Conservation (phyloP, 2,329 filamentous ascomycete genomes). For the Cytospora schulzeri region DNA sequence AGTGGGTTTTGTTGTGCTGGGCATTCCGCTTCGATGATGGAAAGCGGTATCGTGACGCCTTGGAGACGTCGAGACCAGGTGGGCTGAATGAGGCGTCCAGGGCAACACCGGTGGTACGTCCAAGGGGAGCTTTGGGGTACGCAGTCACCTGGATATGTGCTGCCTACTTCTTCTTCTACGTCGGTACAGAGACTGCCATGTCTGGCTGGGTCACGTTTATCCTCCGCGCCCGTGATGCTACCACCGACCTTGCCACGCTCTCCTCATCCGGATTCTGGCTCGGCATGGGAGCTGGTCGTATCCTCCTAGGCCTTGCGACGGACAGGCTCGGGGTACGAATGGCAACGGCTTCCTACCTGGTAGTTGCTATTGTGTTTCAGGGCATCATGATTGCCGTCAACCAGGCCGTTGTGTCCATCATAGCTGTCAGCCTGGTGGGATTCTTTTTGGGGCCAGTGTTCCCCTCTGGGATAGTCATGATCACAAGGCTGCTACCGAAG, state of each 20-base stretch:
- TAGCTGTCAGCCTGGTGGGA: conserved; percentile 39
- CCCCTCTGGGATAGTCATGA: conserved; percentile 43
- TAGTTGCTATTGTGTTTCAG: conserved; percentile 30
- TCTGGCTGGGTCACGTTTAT: conserved; percentile 52
- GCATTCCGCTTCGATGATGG: conserved; percentile 43
- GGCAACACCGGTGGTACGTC: not conserved
- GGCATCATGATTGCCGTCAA: conserved; percentile 29
- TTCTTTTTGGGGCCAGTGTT: conserved; percentile 46
- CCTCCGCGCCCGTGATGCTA: conserved; percentile 41
- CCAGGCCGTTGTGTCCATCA: conserved; percentile 33
- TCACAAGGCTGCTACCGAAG: conserved; percentile 40
- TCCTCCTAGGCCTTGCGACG: conserved; percentile 37
- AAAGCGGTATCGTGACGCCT: conserved; percentile 34
- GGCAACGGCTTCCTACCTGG: conserved; percentile 35
- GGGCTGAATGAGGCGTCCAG: not conserved
- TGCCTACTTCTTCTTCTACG: conserved; percentile 46
- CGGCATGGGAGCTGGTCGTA: conserved; percentile 46
- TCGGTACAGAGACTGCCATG: conserved; percentile 47
- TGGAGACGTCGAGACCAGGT: not conserved
- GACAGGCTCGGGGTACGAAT: conserved; percentile 35
- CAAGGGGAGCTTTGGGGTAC: conserved; percentile 36
- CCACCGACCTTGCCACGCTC: conserved; percentile 41
- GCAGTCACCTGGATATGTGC: conserved; percentile 45
- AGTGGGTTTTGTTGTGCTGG: conserved; percentile 32
- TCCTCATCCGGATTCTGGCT: conserved; percentile 48